phyloP scores from a whole-genome alignment of 2,329 filamentous ascomycete genomes.

The Falciphora oryzae region DNA sequence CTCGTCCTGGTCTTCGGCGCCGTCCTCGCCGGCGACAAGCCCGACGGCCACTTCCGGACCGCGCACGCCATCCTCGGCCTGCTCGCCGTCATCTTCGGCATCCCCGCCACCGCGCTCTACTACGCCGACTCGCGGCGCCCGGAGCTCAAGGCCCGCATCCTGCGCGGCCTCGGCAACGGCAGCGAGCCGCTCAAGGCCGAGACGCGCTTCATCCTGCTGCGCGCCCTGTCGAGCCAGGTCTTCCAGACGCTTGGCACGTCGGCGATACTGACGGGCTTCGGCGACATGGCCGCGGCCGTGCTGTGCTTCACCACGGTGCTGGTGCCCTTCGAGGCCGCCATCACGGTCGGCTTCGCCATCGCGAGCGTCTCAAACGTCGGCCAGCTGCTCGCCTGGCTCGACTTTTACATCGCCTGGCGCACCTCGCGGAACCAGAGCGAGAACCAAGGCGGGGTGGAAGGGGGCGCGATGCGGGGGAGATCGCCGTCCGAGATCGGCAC shows the following conservation, averaged over 20 bases:
- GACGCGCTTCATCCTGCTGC: slow-evolving; percentile 12
- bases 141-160: not conserved
- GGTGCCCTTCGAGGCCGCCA: slow-evolving; percentile 22
- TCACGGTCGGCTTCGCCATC: slow-evolving; percentile 22
- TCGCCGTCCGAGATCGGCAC: not conserved
- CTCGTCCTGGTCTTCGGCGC: slow-evolving; percentile 23
- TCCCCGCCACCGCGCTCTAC: slow-evolving; percentile 19
- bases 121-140: slow-evolving; percentile 18
- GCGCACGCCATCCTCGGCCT: slow-evolving; percentile 24
- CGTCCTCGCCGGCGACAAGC: slow-evolving; percentile 16
- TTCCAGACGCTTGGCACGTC: slow-evolving; percentile 20
- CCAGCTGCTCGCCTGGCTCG: slow-evolving; percentile 7
- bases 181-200: slow-evolving; percentile 6
- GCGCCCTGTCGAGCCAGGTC: slow-evolving; percentile 21
- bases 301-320: slow-evolving; percentile 23
- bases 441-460: slow-evolving; percentile 4
- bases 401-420: slow-evolving; percentile 9
- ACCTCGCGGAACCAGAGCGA: not conserved
- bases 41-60: slow-evolving; percentile 22
- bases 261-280: slow-evolving; percentile 23
- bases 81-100: slow-evolving; percentile 7
- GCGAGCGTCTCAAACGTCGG: slow-evolving; percentile 7
- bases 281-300: slow-evolving; percentile 21
- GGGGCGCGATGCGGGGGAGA: slow-evolving; percentile 1
- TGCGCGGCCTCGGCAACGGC: not conserved